Evolutionary conservation across 108 stramenopile species (phyloP).

Genomic region (Skeletonema tropicum): DNA sequence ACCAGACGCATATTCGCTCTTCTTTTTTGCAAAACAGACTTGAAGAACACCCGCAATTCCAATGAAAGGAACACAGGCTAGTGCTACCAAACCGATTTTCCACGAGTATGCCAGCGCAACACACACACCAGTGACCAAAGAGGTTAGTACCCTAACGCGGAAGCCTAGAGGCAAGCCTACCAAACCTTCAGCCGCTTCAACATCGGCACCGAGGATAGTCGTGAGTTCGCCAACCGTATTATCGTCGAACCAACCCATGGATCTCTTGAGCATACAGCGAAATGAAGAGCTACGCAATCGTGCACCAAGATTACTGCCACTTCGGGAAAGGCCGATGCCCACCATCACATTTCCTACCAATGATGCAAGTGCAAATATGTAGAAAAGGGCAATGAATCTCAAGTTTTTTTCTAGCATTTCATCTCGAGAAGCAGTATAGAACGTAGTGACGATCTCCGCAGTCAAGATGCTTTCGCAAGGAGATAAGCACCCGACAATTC

Average conservation of each 20-base stretch:
- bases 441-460: conserved; percentile 44
- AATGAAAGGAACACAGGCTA: conserved; percentile 45
- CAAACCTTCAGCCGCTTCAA: conserved; percentile 33
- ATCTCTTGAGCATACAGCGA: conserved; percentile 28
- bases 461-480: conserved; percentile 49
- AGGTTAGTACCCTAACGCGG: conserved; percentile 30
- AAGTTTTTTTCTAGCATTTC: conserved; percentile 30
- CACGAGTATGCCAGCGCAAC: conserved; percentile 37
- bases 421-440: conserved; percentile 27
- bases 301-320: conserved; percentile 38
- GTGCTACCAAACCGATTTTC: conserved; percentile 40
- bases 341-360: conserved; percentile 39
- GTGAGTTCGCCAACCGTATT: conserved; percentile 46
- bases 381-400: conserved; percentile 18
- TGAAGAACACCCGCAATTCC: conserved; percentile 40
- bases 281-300: conserved; percentile 32
- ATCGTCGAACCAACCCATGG: conserved; percentile 52
- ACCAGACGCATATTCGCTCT: conserved; percentile 1
- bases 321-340: conserved; percentile 37
- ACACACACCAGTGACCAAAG: conserved; percentile 36
- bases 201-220: conserved; percentile 29
- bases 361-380: conserved; percentile 32
- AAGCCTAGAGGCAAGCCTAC: conserved; percentile 39
- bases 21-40: conserved; percentile 26
- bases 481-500: conserved; percentile 33